Conservation (phyloP, 2,329 filamentous ascomycete genomes). For the Thermothelomyces thermophilus region DNA sequence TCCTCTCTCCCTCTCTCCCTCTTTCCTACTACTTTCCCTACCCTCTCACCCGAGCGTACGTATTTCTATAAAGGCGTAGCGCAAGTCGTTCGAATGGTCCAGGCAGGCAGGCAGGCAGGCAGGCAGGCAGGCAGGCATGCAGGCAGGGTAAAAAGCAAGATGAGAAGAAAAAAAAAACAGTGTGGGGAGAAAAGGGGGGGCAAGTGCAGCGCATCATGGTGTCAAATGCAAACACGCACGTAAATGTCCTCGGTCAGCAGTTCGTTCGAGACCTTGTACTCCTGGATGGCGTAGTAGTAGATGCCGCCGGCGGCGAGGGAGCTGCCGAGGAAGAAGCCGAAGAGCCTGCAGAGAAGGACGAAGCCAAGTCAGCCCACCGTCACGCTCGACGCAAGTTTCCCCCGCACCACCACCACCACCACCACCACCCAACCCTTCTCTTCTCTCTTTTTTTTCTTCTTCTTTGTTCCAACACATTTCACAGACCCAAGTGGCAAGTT, state of each 20-base stretch:
- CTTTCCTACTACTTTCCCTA: background rate
- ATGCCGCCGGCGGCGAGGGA: slow-evolving; percentile 71
- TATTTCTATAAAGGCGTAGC: background rate
- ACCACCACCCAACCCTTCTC: too few relatives aligned
- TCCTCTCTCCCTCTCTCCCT: background rate
- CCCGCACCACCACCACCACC: background rate
- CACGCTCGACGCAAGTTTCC: background rate
- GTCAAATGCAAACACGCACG: slow-evolving; percentile 56
- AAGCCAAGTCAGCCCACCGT: too few relatives aligned
- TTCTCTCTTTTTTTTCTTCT: too few relatives aligned
- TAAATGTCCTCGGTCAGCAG: slow-evolving; percentile 93
- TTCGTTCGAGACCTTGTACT: slow-evolving; percentile 91
- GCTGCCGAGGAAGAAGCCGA: slow-evolving; percentile 85
- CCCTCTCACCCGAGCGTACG: too few relatives aligned
- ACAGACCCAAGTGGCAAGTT: too few relatives aligned
- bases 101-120: slow-evolving; percentile 1
- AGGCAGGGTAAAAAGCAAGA: slow-evolving; percentile 1
- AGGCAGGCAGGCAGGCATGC: background rate
- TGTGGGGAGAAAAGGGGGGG: slow-evolving; percentile 6
- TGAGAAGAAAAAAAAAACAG: slow-evolving; percentile 7
- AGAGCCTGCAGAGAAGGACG: slow-evolving; percentile 52
- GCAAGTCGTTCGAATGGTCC: background rate
- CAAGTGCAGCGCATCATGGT: slow-evolving; percentile 17
- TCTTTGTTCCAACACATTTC: too few relatives aligned
- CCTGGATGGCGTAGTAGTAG: slow-evolving; percentile 88